Evolutionary conservation across 2,329 filamentous ascomycete genomes (phyloP).

Genomic region (Pseudonectria foliicola): DNA sequence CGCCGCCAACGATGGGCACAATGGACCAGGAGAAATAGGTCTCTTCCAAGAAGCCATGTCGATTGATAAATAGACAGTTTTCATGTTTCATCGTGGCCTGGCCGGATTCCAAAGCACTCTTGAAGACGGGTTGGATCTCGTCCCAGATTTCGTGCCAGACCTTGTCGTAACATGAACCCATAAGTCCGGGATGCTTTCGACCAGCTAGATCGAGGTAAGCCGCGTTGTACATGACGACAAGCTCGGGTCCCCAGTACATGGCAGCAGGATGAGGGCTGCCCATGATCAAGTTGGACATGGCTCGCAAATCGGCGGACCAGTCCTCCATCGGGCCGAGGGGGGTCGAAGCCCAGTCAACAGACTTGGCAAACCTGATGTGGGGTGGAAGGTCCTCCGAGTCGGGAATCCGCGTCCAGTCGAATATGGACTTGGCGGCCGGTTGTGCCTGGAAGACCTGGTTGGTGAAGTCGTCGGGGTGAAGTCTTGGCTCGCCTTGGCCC

Average conservation of each 20-base stretch:
- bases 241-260: slow-evolving; percentile 72
- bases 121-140: slow-evolving; percentile 61
- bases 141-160: slow-evolving; percentile 72
- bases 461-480: slow-evolving; percentile 36
- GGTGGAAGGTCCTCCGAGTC: slow-evolving; percentile 54
- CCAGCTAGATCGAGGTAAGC: slow-evolving; percentile 66
- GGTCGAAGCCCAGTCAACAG: slow-evolving; percentile 66
- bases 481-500: slow-evolving; percentile 18
- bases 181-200: slow-evolving; percentile 66
- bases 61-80: slow-evolving; percentile 64
- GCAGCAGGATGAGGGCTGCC: slow-evolving; percentile 66
- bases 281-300: slow-evolving; percentile 79
- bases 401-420: slow-evolving; percentile 75
- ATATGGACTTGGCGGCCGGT: slow-evolving; percentile 42
- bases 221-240: slow-evolving; percentile 65
- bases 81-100: slow-evolving; percentile 82
- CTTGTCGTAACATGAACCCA: slow-evolving; percentile 64
- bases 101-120: slow-evolving; percentile 59
- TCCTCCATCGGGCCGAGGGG: slow-evolving; percentile 66
- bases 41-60: slow-evolving; percentile 67
- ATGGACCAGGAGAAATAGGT: slow-evolving; percentile 80
- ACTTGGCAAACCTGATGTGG: slow-evolving; percentile 67
- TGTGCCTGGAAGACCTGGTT: slow-evolving; percentile 33
- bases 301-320: slow-evolving; percentile 65
- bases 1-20: slow-evolving; percentile 66